phyloP scores from a whole-genome alignment of 2,329 filamentous ascomycete species.

The Clarireedia homoeocarpa region DNA sequence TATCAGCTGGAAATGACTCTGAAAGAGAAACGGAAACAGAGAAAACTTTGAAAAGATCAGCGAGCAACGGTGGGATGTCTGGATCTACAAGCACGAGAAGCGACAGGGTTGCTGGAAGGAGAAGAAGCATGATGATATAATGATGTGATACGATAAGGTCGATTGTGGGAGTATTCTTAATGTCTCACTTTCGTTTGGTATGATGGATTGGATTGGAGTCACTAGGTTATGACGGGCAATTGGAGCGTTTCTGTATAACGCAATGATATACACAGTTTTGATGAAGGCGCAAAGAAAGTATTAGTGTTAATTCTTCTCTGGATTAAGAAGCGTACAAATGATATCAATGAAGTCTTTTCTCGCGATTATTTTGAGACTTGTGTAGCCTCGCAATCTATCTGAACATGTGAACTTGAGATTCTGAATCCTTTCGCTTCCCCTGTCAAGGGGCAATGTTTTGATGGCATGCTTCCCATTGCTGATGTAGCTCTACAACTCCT shows the following conservation, averaged over 20 bases:
- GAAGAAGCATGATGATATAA: slow-evolving; percentile 32
- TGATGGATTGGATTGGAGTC: neutral
- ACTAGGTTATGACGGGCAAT: neutral
- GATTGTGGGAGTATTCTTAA: slow-evolving; percentile 5
- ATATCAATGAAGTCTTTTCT: slow-evolving; percentile 23
- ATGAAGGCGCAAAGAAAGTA: slow-evolving; percentile 2
- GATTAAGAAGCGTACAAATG: slow-evolving; percentile 19
- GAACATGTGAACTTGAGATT: neutral
- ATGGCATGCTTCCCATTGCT: too few species aligned
- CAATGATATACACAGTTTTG: neutral
- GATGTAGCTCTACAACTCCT: too few species aligned
- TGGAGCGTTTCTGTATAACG: slow-evolving; percentile 3
- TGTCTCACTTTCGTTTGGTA: neutral
- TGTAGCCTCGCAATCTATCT: slow-evolving; percentile 1
- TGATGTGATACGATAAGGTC: slow-evolving; percentile 12
- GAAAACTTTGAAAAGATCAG: slow-evolving; percentile 16
- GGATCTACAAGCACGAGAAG: slow-evolving; percentile 17
- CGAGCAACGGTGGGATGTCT: slow-evolving; percentile 12
- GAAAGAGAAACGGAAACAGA: slow-evolving; percentile 14
- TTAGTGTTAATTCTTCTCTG: slow-evolving; percentile 5
- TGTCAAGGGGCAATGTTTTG: too few species aligned
- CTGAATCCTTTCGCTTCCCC: neutral
- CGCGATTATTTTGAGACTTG: neutral
- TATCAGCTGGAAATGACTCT: slow-evolving; percentile 8
- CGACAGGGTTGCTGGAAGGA: slow-evolving; percentile 25